Evolutionary conservation across 2,329 filamentous ascomycete species (phyloP).

Genomic region (Colletotrichum kahawae): DNA sequence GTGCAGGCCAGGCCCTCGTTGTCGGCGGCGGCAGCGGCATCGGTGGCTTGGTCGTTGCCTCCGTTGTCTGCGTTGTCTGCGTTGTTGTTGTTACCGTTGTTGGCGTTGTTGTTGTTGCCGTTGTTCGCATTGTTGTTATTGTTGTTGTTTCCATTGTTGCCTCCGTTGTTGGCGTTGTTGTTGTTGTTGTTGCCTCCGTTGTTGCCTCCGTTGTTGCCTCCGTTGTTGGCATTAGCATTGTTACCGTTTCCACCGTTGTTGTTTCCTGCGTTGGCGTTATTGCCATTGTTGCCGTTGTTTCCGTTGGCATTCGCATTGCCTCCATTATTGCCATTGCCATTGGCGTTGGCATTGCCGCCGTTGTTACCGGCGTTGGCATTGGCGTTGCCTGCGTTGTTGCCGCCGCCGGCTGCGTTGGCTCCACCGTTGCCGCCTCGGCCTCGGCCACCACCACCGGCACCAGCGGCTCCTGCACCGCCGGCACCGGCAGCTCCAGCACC

Average conservation of each 20-base stretch:
- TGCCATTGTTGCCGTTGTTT: background rate
- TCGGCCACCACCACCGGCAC: background rate
- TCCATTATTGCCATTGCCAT: background rate
- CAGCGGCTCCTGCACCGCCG: background rate
- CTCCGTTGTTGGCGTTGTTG: background rate
- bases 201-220: background rate
- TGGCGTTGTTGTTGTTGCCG: background rate
- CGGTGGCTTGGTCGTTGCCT: background rate
- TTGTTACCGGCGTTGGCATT: background rate
- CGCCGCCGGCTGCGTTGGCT: background rate
- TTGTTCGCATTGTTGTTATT: background rate
- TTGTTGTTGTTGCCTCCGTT: background rate
- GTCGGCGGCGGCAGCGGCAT: background rate
- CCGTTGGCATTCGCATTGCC: background rate
- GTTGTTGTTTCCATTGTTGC: background rate
- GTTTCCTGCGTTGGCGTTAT: background rate
- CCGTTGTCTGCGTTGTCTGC: background rate
- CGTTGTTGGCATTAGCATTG: background rate
- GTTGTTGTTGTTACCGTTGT: background rate
- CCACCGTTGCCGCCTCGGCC: background rate
- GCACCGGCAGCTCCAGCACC: background rate
- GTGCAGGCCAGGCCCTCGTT: constrained; percentile 12
- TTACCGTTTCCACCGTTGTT: background rate
- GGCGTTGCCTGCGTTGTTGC: background rate
- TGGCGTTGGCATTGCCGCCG: background rate